Evolutionary conservation across 345 rosid genomes (phyloP).

Genomic region (Hevea brasiliensis): DNA sequence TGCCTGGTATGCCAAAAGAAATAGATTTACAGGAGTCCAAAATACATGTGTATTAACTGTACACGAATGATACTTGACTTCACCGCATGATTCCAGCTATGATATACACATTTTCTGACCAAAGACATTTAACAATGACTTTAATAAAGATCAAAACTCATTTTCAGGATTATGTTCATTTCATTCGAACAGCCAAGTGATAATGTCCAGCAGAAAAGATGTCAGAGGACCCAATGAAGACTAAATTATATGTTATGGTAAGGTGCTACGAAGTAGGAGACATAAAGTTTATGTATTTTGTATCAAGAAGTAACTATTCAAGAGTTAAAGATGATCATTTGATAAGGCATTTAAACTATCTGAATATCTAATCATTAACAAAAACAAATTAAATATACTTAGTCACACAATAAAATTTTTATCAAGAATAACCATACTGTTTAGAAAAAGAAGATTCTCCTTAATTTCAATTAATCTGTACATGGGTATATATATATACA

Average conservation of each 20-base stretch:
- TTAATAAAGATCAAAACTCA: neutral
- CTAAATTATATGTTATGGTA: too few species aligned
- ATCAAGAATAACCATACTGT: neutral
- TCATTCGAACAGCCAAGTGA: neutral
- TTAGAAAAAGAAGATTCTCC: too few species aligned
- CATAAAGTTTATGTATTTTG: too few species aligned
- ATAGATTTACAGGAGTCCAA: neutral
- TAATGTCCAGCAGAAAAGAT: neutral
- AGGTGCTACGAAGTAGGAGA: too few species aligned
- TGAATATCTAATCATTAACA: neutral
- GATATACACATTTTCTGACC: neutral
- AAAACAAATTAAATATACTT: neutral
- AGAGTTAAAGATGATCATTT: neutral
- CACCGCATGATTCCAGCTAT: neutral
- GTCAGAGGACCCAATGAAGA: neutral
- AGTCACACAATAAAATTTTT: neutral
- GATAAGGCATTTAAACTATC: neutral
- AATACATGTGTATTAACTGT: neutral
- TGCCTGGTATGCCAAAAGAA: slow-evolving; percentile 45
- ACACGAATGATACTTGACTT: neutral
- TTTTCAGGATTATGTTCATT: neutral
- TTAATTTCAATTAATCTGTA: too few species aligned
- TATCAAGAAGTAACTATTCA: neutral
- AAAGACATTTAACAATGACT: neutral
- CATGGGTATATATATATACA: too few species aligned